Conservation (phyloP, 1,284 basidiomycete genomes). For the Sphagnurus paluster region DNA sequence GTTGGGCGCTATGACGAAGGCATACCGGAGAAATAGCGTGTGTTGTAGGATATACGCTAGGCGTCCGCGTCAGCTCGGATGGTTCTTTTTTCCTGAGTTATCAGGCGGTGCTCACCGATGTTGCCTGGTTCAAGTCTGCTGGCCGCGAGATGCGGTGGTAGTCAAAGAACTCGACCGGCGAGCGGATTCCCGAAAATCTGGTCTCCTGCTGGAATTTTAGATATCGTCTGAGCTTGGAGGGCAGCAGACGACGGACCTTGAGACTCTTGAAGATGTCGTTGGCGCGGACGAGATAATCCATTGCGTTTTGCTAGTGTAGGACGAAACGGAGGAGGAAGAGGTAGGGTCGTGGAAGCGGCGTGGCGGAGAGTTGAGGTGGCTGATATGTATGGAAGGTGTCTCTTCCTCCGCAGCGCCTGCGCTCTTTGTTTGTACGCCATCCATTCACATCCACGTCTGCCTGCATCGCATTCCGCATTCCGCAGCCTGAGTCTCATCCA, state of each 20-base stretch:
- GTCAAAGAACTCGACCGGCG: conserved; percentile 87
- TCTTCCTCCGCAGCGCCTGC: conserved; percentile 23
- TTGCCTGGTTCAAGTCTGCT: conserved; percentile 69
- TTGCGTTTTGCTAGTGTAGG: conserved; percentile 30
- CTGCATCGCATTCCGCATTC: conserved; percentile 5
- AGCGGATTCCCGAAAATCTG: conserved; percentile 78
- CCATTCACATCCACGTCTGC: neutral
- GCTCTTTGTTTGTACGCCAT: conserved; percentile 11
- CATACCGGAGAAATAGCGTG: conserved; percentile 85
- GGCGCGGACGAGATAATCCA: conserved; percentile 63
- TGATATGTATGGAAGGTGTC: conserved; percentile 9
- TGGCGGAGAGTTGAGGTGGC: conserved; percentile 21
- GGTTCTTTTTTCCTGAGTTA: neutral
- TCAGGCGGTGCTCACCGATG: conserved; percentile 49
- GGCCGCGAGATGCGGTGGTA: conserved; percentile 84
- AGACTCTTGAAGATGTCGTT: conserved; percentile 74
- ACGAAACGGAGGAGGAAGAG: conserved; percentile 10
- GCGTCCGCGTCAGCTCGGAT: neutral
- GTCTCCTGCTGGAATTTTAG: conserved; percentile 59
- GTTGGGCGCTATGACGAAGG: neutral
- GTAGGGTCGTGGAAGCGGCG: conserved; percentile 17
- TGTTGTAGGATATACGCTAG: conserved; percentile 95
- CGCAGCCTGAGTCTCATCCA: conserved; percentile 27
- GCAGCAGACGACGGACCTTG: conserved; percentile 47
- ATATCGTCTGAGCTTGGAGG: neutral